A percentile compares a stretch with the other conserved stretches of the same genome.
Conservation (phyloP, 148 eudicot genomes). For the Beta vulgaris region DNA sequence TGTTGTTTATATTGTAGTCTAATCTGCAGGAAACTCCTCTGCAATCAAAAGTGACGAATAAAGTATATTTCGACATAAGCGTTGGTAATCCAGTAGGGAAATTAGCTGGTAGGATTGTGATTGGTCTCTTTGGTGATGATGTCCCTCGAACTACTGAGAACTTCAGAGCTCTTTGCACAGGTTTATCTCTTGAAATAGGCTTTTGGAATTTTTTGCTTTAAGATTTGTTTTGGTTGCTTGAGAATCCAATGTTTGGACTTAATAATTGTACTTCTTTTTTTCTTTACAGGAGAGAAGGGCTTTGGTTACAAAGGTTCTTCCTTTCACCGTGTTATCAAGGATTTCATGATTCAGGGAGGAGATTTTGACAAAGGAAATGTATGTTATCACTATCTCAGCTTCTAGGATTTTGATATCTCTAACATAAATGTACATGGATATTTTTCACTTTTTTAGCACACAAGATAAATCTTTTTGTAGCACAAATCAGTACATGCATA, state of each 20-base stretch:
- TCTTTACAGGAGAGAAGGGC: slow-evolving; percentile 73
- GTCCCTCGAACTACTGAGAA: slow-evolving; percentile 92
- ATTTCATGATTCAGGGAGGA: slow-evolving; percentile 99
- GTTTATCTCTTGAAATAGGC: slow-evolving; percentile 27
- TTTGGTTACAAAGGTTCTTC: slow-evolving; percentile 87
- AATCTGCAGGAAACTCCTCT: slow-evolving; percentile 44
- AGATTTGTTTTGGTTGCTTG: background rate
- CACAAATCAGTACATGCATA: background rate
- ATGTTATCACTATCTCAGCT: slow-evolving; percentile 26
- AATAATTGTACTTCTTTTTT: slow-evolving; percentile 5
- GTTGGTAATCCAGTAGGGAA: slow-evolving; percentile 90
- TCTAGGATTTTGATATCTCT: background rate
- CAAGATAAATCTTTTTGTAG: background rate
- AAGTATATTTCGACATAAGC: slow-evolving; percentile 77
- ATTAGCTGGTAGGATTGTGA: slow-evolving; percentile 81
- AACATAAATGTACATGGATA: background rate
- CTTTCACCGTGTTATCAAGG: slow-evolving; percentile 94
- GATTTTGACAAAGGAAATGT: slow-evolving; percentile 98
- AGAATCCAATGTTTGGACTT: background rate
- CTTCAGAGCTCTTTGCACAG: slow-evolving; percentile 97
- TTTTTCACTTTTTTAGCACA: slow-evolving; percentile 2
- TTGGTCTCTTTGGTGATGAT: slow-evolving; percentile 88
- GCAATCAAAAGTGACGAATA: slow-evolving; percentile 82
- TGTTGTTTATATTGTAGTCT: slow-evolving; percentile 5
- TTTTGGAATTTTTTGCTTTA: background rate